A percentile compares a stretch with the other conserved stretches of the same genome.
Conservation (phyloP, 169 alveolate species). For the Plasmodium gonderi region DNA sequence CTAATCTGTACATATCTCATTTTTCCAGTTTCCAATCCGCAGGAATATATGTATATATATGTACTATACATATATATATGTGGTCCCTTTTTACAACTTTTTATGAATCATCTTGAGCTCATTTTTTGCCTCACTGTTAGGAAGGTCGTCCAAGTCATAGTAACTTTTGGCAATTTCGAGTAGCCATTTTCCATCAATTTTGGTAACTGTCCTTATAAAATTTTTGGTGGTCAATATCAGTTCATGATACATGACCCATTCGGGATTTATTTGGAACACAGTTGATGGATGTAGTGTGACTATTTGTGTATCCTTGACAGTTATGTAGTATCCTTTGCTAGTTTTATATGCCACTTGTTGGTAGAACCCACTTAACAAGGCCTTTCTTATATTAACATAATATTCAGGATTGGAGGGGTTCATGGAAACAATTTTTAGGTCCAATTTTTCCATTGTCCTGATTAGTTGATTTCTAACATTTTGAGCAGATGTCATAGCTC, state of each 20-base stretch:
- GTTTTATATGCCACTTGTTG: conserved; percentile 94
- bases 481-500: conserved; percentile 93
- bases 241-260: conserved; percentile 97
- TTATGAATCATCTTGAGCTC: conserved; percentile 24
- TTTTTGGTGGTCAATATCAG: conserved; percentile 97
- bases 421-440: conserved; percentile 76
- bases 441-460: conserved; percentile 86
- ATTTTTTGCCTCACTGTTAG: conserved; percentile 69
- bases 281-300: conserved; percentile 99
- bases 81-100: background rate
- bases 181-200: conserved; percentile 93
- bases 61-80: background rate
- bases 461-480: conserved; percentile 92
- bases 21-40: too few relatives aligned
- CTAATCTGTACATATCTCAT: too few relatives aligned
- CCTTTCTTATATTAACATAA: conserved; percentile 51
- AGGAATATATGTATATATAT: too few relatives aligned
- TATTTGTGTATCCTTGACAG: conserved; percentile 96
- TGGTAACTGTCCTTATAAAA: conserved; percentile 96
- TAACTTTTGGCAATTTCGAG: conserved; percentile 82
- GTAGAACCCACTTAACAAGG: conserved; percentile 92
- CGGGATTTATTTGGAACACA: conserved; percentile 94
- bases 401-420: conserved; percentile 49
- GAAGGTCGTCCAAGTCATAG: conserved; percentile 55
- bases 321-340: conserved; percentile 93